Percentiles rank a stretch among this genome's conserved stretches.
phyloP scores from a whole-genome alignment of 768 basidiomycete genomes.

The Suillus decipiens region DNA sequence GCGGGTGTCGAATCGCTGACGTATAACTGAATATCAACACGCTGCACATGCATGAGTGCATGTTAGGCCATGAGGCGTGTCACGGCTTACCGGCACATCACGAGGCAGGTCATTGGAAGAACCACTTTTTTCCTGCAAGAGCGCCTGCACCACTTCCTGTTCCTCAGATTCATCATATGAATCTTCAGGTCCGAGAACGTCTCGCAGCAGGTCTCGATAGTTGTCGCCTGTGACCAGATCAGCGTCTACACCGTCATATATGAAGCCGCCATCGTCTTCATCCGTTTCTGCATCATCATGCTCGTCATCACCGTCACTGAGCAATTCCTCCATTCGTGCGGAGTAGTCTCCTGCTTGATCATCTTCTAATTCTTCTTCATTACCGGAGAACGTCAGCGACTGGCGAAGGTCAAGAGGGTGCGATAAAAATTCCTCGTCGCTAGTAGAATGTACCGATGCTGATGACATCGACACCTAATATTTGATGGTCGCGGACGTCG shows the following conservation, averaged over 20 bases:
- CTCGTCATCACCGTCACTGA: slow-evolving; percentile 35
- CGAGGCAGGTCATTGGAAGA: slow-evolving; percentile 26
- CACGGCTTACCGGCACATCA: slow-evolving; percentile 36
- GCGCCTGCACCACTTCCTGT: slow-evolving; percentile 47
- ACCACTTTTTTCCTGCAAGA: slow-evolving; percentile 42
- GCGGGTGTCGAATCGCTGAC: slow-evolving; percentile 42
- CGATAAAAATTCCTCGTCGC: neutral
- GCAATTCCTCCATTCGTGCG: slow-evolving; percentile 67
- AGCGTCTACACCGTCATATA: slow-evolving; percentile 75
- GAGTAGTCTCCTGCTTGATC: slow-evolving; percentile 59
- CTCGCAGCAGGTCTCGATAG: slow-evolving; percentile 70
- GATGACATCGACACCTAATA: neutral
- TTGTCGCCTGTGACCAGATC: slow-evolving; percentile 42
- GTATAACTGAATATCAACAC: slow-evolving; percentile 38
- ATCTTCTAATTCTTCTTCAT: slow-evolving; percentile 38
- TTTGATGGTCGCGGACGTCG: slow-evolving; percentile 1
- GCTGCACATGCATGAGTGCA: slow-evolving; percentile 33
- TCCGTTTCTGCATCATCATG: slow-evolving; percentile 41
- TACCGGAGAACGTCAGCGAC: slow-evolving; percentile 19
- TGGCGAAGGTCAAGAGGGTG: slow-evolving; percentile 1
- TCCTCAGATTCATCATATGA: slow-evolving; percentile 50
- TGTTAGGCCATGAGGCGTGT: slow-evolving; percentile 21
- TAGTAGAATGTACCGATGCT: neutral
- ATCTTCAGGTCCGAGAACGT: slow-evolving; percentile 69
- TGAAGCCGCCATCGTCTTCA: slow-evolving; percentile 63